Evolutionary conservation across 495 filamentous ascomycete genomes (phyloP), one percentile per base, ranked within the genome.

Genomic region (Podospora comata): DNA sequence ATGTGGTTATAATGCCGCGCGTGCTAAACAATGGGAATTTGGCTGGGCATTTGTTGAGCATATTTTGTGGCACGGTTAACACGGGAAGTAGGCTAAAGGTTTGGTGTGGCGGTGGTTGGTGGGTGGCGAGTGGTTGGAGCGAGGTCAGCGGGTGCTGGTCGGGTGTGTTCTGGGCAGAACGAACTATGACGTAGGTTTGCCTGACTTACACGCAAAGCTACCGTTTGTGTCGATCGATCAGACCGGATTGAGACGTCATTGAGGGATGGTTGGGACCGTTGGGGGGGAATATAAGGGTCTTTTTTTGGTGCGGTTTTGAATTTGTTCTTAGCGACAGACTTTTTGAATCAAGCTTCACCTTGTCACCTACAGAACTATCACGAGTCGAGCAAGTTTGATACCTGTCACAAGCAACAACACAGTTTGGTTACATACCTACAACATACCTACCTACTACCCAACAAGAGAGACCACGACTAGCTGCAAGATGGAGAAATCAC

Each of bases 131-230:
- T 58, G 13, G 23, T 23, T 23, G 23, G 23, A 23, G 23, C 20
- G 15, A 7, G 18, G 54, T 5, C 9, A 5, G 20, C 54, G 54
- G 54, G 16, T 57, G 9, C 0, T 5, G 20, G 54, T 57, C 18
- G 18, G 54, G 23, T 23, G 23, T 57, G 1, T 19, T 9, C n/a
- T 58, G 23, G 7, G 55, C 55, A 19, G 55, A 19, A 18, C n/a
- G 18, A 26, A 26, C 55, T 58, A 58, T 58, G 55, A 58, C 55
- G 55, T 58, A 58, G 55, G 19, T 23, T n/a, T 20, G 55, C 55
- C 55, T 58, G n/a, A 58, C 55, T 58, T 58, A 58, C 23, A 58
- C 55, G 55, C 55, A 58, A 57, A 48, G 39, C 39, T 2, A 48
- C 39, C 39, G 39, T 48, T 48, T 48, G 23, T 48, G 15, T 48